phyloP scores from a whole-genome alignment of 441 rosid genomes.

The Pelargonium citronellum region DNA sequence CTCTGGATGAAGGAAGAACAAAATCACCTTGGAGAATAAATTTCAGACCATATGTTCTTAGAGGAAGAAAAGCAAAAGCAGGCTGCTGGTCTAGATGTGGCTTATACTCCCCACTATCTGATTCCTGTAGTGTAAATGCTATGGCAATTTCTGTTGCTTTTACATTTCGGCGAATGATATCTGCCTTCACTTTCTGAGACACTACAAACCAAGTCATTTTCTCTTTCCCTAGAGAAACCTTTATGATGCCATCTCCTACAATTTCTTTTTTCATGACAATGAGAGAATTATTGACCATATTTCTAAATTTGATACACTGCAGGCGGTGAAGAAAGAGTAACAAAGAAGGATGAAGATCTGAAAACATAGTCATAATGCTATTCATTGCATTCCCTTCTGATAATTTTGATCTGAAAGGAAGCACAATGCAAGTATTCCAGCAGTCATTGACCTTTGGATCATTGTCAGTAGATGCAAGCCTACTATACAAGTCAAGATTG shows the following conservation, averaged over 20 bases:
- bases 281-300: constrained; percentile 60
- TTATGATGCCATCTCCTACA: constrained; percentile 65
- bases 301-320: constrained; percentile 67
- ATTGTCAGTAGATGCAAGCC: constrained; percentile 35
- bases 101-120: constrained; percentile 47
- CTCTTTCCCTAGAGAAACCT: constrained; percentile 69
- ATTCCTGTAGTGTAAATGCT: constrained; percentile 78
- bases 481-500: constrained; percentile 45
- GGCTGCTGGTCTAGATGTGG: constrained; percentile 77
- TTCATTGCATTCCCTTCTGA: constrained; percentile 53
- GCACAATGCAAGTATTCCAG: constrained; percentile 91
- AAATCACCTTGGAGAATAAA: constrained; percentile 96
- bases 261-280: constrained; percentile 77
- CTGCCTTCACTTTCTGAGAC: constrained; percentile 62
- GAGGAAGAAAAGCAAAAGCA: constrained; percentile 94
- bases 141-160: constrained; percentile 75
- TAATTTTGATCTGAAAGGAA: constrained; percentile 74
- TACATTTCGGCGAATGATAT: constrained; percentile 52
- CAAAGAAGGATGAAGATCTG: constrained; percentile 93
- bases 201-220: constrained; percentile 89
- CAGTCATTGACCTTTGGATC: constrained; percentile 31
- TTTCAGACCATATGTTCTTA: constrained; percentile 95
- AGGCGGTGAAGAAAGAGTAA: constrained; percentile 95
- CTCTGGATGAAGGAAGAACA: constrained; percentile 93
- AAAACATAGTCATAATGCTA: constrained; percentile 57